These are phyloP conservation scores for Pseudogymnoascus sp. DNA, from an alignment of 2,329 filamentous ascomycete species.

Conservation along the genomic window DNA sequence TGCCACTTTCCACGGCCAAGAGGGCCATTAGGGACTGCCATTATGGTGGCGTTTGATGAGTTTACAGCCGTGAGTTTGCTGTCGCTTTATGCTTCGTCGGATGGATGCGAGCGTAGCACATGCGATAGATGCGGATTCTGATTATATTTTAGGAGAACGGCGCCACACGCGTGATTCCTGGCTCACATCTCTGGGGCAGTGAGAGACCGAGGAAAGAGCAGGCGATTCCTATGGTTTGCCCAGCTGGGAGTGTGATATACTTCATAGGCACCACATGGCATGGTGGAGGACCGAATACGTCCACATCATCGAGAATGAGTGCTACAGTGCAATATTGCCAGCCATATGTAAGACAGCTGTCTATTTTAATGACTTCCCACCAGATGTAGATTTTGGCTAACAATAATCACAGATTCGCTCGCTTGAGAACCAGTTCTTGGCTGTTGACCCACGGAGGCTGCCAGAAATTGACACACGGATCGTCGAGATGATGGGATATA, in stretches of 20 bases:
- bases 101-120: neutral
- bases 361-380: neutral
- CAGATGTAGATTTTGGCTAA: neutral
- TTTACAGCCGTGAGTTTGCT: constrained; percentile 21
- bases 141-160: constrained; percentile 18
- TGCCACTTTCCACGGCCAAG: constrained; percentile 25
- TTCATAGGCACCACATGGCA: constrained; percentile 29
- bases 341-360: constrained; percentile 15
- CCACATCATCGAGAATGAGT: constrained; percentile 18
- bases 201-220: constrained; percentile 22
- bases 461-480: constrained; percentile 26
- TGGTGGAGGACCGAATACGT: constrained; percentile 24
- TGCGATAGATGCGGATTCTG: neutral
- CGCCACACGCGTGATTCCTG: constrained; percentile 27
- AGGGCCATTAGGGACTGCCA: constrained; percentile 27
- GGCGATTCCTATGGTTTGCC: constrained; percentile 27
- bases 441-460: constrained; percentile 29
- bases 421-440: constrained; percentile 30
- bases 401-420: constrained; percentile 22
- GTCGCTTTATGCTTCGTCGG: neutral
- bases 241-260: constrained; percentile 25
- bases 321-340: constrained; percentile 29
- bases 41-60: constrained; percentile 28
- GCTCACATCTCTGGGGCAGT: constrained; percentile 27
- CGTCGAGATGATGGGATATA: constrained; percentile 32